These are phyloP conservation scores for Aspergillus caelatus DNA, from an alignment of 2,329 filamentous ascomycete genomes.

Conservation along the genomic window DNA sequence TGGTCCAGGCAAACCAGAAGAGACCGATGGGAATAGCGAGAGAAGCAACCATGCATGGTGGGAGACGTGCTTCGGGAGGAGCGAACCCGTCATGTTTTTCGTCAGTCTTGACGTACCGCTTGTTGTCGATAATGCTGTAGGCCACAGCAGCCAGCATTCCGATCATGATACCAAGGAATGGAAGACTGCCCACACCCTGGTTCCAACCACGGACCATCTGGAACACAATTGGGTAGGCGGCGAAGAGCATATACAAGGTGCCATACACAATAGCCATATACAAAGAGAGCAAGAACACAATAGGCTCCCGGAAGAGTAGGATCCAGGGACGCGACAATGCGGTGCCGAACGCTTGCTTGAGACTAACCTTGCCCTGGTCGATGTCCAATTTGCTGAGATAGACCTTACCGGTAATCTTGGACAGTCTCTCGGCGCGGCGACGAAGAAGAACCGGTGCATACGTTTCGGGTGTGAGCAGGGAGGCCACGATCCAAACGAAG, in stretches of 20 bases:
- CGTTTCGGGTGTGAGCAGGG: conserved; percentile 37
- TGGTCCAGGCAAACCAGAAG: conserved; percentile 65
- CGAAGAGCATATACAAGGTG: conserved; percentile 57
- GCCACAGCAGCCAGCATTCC: conserved; percentile 43
- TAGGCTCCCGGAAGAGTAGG: conserved; percentile 54
- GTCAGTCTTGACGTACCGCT: conserved; percentile 43
- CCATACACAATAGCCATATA: conserved; percentile 58
- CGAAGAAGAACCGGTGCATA: conserved; percentile 57
- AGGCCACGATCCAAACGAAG: conserved; percentile 52
- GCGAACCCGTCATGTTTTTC: conserved; percentile 58
- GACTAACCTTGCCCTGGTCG: conserved; percentile 46
- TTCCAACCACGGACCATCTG: conserved; percentile 49
- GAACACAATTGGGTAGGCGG: conserved; percentile 56
- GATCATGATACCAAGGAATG: conserved; percentile 53
- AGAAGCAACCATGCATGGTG: conserved; percentile 52
- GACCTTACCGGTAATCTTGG: conserved; percentile 54
- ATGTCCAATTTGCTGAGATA: conserved; percentile 46
- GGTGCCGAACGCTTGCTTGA: conserved; percentile 46
- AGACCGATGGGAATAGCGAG: conserved; percentile 59
- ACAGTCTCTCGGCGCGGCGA: conserved; percentile 51
- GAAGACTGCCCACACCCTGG: conserved; percentile 50
- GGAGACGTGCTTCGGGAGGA: conserved; percentile 61
- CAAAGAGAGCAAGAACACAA: conserved; percentile 52
- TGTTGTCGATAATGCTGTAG: conserved; percentile 48
- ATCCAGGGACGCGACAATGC: conserved; percentile 54